Evolutionary conservation across 176 grass and related monocot species (phyloP).

Genomic region (Echinochloa phyllopogon): DNA sequence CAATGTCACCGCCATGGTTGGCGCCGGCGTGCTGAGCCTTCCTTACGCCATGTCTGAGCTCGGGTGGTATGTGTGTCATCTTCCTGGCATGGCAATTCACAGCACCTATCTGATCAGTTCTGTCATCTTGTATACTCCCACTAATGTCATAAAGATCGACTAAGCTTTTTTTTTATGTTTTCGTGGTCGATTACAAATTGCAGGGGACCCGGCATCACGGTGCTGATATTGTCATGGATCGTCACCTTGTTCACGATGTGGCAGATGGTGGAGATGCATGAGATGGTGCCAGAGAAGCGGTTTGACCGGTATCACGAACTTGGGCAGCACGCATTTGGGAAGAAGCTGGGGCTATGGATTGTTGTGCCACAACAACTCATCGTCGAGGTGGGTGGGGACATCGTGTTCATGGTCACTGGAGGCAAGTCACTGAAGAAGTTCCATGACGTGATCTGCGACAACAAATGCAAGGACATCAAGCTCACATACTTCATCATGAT

Average conservation of each 20-base stretch:
- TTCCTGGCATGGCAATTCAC: too few relatives aligned
- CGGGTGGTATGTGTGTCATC: conserved; percentile 57
- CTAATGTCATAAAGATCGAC: not conserved
- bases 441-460: conserved; percentile 68
- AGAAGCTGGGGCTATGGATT: conserved; percentile 79
- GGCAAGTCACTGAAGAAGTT: conserved; percentile 82
- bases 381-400: conserved; percentile 81
- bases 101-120: not conserved
- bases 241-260: conserved; percentile 91
- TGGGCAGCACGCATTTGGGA: conserved; percentile 79
- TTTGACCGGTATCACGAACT: conserved; percentile 95
- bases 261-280: conserved; percentile 99
- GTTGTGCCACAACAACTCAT: conserved; percentile 80
- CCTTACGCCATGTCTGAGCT: conserved; percentile 90
- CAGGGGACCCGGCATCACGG: conserved; percentile 76
- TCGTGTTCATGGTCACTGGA: conserved; percentile 94
- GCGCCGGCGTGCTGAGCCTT: conserved; percentile 84
- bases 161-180: not conserved
- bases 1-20: conserved; percentile 98
- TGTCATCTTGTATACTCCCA: not conserved
- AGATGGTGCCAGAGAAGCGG: conserved; percentile 82
- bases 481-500: conserved; percentile 93
- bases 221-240: conserved; percentile 81
- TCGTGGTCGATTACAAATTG: not conserved
- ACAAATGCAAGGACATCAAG: conserved; percentile 69